Conservation (phyloP, 2,329 filamentous ascomycete species). For the Cryphonectria carpinicola region DNA sequence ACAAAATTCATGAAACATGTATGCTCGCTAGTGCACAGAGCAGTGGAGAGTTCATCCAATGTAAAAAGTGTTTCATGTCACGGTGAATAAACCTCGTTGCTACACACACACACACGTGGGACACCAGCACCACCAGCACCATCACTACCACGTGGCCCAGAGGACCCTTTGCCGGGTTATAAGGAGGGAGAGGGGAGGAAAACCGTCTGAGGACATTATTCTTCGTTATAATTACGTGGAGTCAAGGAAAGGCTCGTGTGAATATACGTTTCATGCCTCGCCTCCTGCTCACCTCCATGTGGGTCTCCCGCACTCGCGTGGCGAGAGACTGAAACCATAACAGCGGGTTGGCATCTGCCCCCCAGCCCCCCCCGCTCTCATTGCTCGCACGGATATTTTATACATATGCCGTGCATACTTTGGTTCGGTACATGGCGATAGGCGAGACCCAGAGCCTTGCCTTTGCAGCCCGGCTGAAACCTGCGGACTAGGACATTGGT, state of each 20-base stretch:
- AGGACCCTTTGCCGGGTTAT: background rate
- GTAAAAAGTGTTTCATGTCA: background rate
- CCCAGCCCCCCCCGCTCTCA: background rate
- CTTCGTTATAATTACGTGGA: background rate
- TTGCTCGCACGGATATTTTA: slow-evolving; percentile 5
- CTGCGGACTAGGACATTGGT: background rate
- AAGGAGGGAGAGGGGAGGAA: background rate
- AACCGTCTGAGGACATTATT: too few relatives aligned
- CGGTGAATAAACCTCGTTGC: background rate
- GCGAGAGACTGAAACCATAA: slow-evolving; percentile 5
- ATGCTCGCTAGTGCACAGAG: background rate
- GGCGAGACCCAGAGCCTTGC: background rate
- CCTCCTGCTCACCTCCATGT: slow-evolving; percentile 14
- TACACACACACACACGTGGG: too few relatives aligned
- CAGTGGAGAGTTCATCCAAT: background rate
- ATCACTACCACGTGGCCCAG: background rate
- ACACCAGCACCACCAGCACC: too few relatives aligned
- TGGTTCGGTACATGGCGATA: background rate
- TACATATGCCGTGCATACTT: background rate
- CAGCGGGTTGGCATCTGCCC: background rate
- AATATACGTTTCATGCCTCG: background rate
- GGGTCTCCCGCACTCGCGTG: slow-evolving; percentile 15
- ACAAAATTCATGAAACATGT: background rate
- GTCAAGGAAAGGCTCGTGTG: background rate
- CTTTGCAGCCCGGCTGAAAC: slow-evolving; percentile 10